A percentile compares a stretch with the other conserved stretches of the same genome.
These are phyloP conservation scores for Pseudevernia furfuracea DNA, from an alignment of 495 filamentous ascomycete species.

Conservation along the genomic window DNA sequence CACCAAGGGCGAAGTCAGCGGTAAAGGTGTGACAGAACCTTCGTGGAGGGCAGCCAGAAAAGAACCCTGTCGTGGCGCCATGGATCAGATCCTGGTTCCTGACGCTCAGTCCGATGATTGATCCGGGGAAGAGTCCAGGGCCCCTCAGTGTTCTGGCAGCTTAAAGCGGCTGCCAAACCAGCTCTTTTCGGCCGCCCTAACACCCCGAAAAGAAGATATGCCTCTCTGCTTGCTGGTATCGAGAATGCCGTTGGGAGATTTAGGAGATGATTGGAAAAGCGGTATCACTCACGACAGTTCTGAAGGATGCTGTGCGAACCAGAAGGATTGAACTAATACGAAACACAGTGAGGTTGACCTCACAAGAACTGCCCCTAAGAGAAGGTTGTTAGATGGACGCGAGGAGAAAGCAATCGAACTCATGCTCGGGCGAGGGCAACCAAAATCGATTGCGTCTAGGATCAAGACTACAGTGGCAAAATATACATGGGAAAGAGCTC, in stretches of 20 bases:
- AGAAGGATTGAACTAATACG: background rate
- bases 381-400: background rate
- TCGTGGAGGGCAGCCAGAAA: too few species aligned
- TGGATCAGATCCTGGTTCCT: background rate
- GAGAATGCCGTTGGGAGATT: background rate
- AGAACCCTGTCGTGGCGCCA: too few species aligned
- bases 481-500: too few species aligned
- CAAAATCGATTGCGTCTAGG: too few species aligned
- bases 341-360: background rate
- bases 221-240: too few species aligned
- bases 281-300: background rate
- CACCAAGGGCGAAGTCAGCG: background rate
- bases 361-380: background rate
- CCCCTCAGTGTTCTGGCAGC: background rate
- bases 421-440: too few species aligned
- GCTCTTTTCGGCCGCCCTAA: background rate
- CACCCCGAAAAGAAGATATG: background rate
- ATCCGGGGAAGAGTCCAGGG: background rate
- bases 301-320: slow-evolving; percentile 5
- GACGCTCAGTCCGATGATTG: background rate
- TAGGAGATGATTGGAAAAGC: slow-evolving; percentile 2
- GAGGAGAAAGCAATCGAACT: background rate
- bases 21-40: background rate
- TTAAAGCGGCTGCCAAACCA: background rate
- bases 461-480: too few species aligned